phyloP scores from a whole-genome alignment of 1,284 basidiomycete genomes.

The Stereum hirsutum region DNA sequence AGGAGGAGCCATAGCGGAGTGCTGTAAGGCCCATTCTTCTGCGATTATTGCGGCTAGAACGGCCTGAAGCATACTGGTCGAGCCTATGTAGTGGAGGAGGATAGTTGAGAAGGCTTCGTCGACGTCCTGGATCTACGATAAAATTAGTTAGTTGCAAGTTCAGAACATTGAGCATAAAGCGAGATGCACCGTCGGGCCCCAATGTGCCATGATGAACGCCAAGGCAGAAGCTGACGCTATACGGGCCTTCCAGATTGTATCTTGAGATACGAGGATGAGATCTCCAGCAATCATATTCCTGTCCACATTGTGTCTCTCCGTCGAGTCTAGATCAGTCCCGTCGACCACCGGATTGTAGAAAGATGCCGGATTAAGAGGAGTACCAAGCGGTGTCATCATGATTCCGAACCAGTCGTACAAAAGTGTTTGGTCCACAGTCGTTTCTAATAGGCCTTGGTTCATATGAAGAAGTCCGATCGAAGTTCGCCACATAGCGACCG shows the following conservation, averaged over 20 bases:
- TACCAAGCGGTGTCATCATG: constrained; percentile 87
- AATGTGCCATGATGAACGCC: constrained; percentile 62
- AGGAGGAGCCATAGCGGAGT: constrained; percentile 24
- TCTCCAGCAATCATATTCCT: constrained; percentile 95
- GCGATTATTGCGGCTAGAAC: constrained; percentile 79
- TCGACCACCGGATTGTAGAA: constrained; percentile 61
- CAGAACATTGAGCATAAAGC: neutral
- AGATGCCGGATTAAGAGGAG: constrained; percentile 61
- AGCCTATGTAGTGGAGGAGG: constrained; percentile 74
- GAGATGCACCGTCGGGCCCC: constrained; percentile 48
- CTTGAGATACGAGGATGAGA: constrained; percentile 73
- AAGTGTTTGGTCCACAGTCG: constrained; percentile 40
- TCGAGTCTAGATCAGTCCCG: constrained; percentile 31
- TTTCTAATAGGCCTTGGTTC: constrained; percentile 39
- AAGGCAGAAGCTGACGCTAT: constrained; percentile 78
- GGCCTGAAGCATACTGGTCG: constrained; percentile 87
- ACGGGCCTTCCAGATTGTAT: constrained; percentile 77
- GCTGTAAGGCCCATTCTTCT: constrained; percentile 87
- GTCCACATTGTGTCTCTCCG: constrained; percentile 88
- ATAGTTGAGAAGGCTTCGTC: constrained; percentile 64
- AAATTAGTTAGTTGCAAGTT: constrained; percentile 3
- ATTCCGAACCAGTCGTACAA: constrained; percentile 80
- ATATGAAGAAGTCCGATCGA: constrained; percentile 50
- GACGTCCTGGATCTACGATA: constrained; percentile 24
- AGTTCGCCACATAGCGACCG: constrained; percentile 72